These are phyloP conservation scores for Candida nemodendra DNA, from an alignment of 805 yeast species.

Conservation along the genomic window DNA sequence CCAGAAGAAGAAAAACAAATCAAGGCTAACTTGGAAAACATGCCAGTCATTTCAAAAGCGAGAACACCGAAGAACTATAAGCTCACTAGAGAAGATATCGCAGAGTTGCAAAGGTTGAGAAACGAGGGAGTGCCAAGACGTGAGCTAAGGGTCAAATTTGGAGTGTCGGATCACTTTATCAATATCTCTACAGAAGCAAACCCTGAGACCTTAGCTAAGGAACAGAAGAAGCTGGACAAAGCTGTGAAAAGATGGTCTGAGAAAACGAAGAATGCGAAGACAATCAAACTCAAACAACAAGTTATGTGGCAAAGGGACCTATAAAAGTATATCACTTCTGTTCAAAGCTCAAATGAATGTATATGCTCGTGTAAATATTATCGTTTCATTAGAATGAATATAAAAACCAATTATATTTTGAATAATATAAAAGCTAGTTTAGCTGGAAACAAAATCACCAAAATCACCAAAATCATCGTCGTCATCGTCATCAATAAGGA, in stretches of 20 bases:
- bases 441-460: constrained; percentile 30
- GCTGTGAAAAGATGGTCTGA: constrained; percentile 27
- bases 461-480: constrained; percentile 25
- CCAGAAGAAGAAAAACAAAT: constrained; percentile 24
- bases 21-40: constrained; percentile 22
- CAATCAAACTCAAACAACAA: constrained; percentile 21
- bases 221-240: constrained; percentile 19
- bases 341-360: not conserved
- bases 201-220: constrained; percentile 18
- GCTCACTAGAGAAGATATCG: constrained; percentile 25
- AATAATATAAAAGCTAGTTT: constrained; percentile 1
- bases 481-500: constrained; percentile 10
- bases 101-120: constrained; percentile 31
- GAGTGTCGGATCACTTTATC: constrained; percentile 31
- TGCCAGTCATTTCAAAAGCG: constrained; percentile 30
- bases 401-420: no score
- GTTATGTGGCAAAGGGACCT: constrained; percentile 27
- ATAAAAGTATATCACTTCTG: constrained; percentile 6
- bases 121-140: constrained; percentile 30
- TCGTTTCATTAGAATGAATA: no score
- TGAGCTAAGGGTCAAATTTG: constrained; percentile 29
- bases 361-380: constrained; percentile 9
- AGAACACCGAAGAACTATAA: constrained; percentile 28
- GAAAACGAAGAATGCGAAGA: constrained; percentile 25
- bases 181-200: constrained; percentile 30